Percentiles rank a stretch among this genome's conserved stretches.
phyloP scores from a whole-genome alignment of 192 early-diverging fungal genomes.

The Coemansia sp. region DNA sequence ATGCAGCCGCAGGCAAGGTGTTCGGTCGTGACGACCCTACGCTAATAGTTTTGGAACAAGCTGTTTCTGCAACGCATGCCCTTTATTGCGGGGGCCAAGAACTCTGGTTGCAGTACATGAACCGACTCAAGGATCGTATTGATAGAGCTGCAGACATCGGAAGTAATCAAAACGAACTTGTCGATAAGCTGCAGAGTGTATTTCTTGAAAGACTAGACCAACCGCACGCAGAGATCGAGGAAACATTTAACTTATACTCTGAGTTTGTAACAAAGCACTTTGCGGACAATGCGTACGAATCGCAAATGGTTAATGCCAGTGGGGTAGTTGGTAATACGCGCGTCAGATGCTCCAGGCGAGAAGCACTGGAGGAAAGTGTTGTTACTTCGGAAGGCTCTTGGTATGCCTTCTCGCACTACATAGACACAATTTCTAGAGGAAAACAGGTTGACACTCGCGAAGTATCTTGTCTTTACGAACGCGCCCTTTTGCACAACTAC shows the following conservation, averaged over 20 bases:
- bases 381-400: constrained; percentile 21
- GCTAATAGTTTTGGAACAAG: constrained; percentile 17
- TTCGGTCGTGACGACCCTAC: constrained; percentile 23
- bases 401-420: constrained; percentile 21
- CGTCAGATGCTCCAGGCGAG: constrained; percentile 16
- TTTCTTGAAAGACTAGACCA: constrained; percentile 30
- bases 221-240: constrained; percentile 37
- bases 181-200: constrained; percentile 8
- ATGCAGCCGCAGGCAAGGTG: constrained; percentile 18
- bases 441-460: constrained; percentile 11
- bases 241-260: constrained; percentile 45
- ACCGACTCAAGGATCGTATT: constrained; percentile 18
- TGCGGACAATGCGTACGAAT: constrained; percentile 22
- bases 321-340: constrained; percentile 25
- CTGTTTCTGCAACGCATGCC: constrained; percentile 21
- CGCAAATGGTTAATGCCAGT: constrained; percentile 40
- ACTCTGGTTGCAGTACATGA: constrained; percentile 33
- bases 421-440: constrained; percentile 15
- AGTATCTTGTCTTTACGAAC: constrained; percentile 35
- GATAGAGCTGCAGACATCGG: not conserved
- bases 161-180: not conserved
- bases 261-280: constrained; percentile 36
- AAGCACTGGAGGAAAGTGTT: constrained; percentile 21
- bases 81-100: constrained; percentile 26
- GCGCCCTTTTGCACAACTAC: constrained; percentile 17